These are phyloP conservation scores for Apiotrichum sp. DNA, from an alignment of 1,284 basidiomycete species.

Conservation along the genomic window DNA sequence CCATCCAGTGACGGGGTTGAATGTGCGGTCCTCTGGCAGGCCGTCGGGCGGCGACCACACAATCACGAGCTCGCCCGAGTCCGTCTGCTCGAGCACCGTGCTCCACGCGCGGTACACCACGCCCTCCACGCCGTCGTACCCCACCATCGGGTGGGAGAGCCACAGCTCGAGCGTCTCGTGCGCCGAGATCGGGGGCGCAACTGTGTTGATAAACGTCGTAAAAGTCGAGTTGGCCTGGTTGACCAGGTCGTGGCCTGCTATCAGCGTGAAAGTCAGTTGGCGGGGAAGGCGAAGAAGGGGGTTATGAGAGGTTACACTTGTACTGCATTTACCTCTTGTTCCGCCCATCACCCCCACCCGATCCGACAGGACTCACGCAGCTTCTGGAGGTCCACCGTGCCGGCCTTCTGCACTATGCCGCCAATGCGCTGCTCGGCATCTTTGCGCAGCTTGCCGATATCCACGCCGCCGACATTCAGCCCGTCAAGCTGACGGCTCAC, in stretches of 20 bases:
- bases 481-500: constrained; percentile 24
- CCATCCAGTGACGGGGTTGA: constrained; percentile 78
- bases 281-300: too few species aligned
- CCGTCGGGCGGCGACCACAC: constrained; percentile 63
- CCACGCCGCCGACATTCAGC: constrained; percentile 58
- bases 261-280: too few species aligned
- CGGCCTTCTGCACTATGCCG: constrained; percentile 56
- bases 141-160: constrained; percentile 92
- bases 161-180: constrained; percentile 96
- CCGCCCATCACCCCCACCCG: too few species aligned
- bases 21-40: constrained; percentile 47
- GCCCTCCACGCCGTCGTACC: constrained; percentile 92
- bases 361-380: constrained; percentile 51
- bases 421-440: constrained; percentile 46
- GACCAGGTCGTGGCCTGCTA: constrained; percentile 73
- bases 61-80: constrained; percentile 83
- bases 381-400: constrained; percentile 70
- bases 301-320: too few species aligned
- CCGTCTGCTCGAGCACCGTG: constrained; percentile 86
- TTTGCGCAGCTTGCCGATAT: constrained; percentile 72
- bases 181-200: constrained; percentile 94
- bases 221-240: constrained; percentile 77
- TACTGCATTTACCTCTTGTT: too few species aligned
- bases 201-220: constrained; percentile 86
- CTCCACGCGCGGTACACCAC: constrained; percentile 73